Evolutionary conservation across 345 rosid species (phyloP).

Genomic region (Lepidium sativum): DNA sequence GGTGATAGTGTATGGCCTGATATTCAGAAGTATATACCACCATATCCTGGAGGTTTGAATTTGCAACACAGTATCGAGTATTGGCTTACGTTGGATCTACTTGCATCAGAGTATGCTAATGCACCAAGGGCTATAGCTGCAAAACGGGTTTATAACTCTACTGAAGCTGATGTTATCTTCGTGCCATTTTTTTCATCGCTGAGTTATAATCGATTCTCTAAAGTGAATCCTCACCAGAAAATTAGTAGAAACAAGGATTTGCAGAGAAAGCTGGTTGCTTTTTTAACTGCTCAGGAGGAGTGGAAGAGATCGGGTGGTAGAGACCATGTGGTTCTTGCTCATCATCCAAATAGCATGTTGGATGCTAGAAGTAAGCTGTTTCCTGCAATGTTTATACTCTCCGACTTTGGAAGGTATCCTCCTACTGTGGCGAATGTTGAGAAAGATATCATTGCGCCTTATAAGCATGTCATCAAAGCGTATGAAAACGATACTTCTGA

Average conservation of each 20-base stretch:
- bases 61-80: slow-evolving; percentile 94
- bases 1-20: slow-evolving; percentile 70
- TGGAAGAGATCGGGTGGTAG: slow-evolving; percentile 80
- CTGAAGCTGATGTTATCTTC: slow-evolving; percentile 75
- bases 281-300: slow-evolving; percentile 50
- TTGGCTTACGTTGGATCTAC: slow-evolving; percentile 96
- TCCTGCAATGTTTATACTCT: slow-evolving; percentile 74
- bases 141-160: slow-evolving; percentile 63
- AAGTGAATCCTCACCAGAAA: slow-evolving; percentile 60
- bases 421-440: slow-evolving; percentile 72
- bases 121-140: slow-evolving; percentile 42
- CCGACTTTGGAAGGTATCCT: slow-evolving; percentile 97
- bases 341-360: slow-evolving; percentile 93
- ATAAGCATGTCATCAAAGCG: slow-evolving; percentile 65
- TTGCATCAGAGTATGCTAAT: slow-evolving; percentile 51
- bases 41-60: slow-evolving; percentile 87
- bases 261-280: slow-evolving; percentile 62
- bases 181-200: slow-evolving; percentile 90
- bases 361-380: slow-evolving; percentile 70
- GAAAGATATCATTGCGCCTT: slow-evolving; percentile 92
- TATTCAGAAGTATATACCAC: slow-evolving; percentile 42
- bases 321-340: slow-evolving; percentile 83
- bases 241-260: slow-evolving; percentile 50
- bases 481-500: slow-evolving; percentile 58
- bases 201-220: slow-evolving; percentile 69